A percentile compares a stretch with the other conserved stretches of the same genome.
These are phyloP conservation scores for Lenwebbia sp. DNA, from an alignment of 345 rosid genomes.

Conservation along the genomic window DNA sequence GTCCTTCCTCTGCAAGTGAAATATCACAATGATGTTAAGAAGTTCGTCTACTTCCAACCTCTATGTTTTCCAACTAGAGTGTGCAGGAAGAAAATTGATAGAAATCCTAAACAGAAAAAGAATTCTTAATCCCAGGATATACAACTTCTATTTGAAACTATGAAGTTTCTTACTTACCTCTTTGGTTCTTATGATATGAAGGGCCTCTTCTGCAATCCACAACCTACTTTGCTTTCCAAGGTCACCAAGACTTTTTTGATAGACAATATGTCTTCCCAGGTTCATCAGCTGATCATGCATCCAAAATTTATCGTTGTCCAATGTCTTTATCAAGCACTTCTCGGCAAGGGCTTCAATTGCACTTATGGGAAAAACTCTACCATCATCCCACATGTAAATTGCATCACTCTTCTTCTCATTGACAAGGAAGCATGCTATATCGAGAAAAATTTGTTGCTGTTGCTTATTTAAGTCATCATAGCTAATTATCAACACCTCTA, in stretches of 20 bases:
- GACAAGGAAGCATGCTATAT: neutral
- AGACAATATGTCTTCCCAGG: neutral
- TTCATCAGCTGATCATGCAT: neutral
- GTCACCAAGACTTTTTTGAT: rapidly evolving
- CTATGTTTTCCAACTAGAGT: neutral
- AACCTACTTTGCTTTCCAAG: neutral
- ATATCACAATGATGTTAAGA: neutral
- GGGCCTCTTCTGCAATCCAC: rapidly evolving
- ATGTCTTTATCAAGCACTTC: neutral
- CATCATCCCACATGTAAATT: rapidly evolving
- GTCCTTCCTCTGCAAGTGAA: rapidly evolving
- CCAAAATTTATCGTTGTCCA: neutral
- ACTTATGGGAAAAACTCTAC: rapidly evolving
- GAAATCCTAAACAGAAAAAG: neutral
- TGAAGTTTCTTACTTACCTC: neutral
- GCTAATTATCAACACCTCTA: neutral
- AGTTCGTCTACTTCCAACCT: neutral
- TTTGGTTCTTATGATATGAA: rapidly evolving
- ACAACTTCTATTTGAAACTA: neutral
- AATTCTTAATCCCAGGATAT: too few relatives aligned
- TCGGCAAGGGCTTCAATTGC: neutral
- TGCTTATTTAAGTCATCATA: rapidly evolving
- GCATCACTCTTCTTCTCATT: neutral
- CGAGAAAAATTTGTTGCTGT: rapidly evolving
- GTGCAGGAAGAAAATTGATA: rapidly evolving